Evolutionary conservation across 108 stramenopile genomes (phyloP).

Genomic region (Conticribra guillardii): DNA sequence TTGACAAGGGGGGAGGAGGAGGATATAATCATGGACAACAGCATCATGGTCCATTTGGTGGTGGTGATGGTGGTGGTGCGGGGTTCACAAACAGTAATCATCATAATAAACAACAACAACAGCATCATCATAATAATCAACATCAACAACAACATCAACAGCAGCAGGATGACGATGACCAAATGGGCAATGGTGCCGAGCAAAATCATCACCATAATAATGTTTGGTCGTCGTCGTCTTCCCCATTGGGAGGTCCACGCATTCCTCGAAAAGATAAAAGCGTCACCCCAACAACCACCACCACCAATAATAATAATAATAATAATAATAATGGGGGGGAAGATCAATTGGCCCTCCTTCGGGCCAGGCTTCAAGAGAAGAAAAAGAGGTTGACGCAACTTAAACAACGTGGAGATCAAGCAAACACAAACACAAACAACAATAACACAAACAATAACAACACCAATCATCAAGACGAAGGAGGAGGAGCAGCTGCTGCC

Average conservation of each 20-base stretch:
- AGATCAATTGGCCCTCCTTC: constrained; percentile 36
- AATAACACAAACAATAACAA: background rate
- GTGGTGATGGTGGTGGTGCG: too few relatives aligned
- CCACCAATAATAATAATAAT: too few relatives aligned
- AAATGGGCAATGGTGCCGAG: background rate
- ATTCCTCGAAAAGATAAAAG: constrained; percentile 40
- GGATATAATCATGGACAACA: too few relatives aligned
- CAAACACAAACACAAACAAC: constrained; percentile 4
- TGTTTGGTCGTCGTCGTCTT: background rate
- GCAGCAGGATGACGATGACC: background rate
- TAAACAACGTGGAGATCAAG: constrained; percentile 3
- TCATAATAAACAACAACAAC: too few relatives aligned
- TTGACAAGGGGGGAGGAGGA: background rate
- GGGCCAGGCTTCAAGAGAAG: constrained; percentile 50
- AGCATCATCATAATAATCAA: too few relatives aligned
- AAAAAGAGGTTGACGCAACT: constrained; percentile 31
- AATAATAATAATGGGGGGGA: too few relatives aligned
- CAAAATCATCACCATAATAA: background rate
- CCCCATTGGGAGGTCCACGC: constrained; percentile 21
- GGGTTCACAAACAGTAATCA: too few relatives aligned
- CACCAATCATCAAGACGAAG: background rate
- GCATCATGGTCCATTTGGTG: too few relatives aligned
- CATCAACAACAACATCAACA: too few relatives aligned
- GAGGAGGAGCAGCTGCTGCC: background rate
- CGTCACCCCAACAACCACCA: background rate